Evolutionary conservation across 495 filamentous ascomycete species (phyloP).

Genomic region (Penicillium taxi): DNA sequence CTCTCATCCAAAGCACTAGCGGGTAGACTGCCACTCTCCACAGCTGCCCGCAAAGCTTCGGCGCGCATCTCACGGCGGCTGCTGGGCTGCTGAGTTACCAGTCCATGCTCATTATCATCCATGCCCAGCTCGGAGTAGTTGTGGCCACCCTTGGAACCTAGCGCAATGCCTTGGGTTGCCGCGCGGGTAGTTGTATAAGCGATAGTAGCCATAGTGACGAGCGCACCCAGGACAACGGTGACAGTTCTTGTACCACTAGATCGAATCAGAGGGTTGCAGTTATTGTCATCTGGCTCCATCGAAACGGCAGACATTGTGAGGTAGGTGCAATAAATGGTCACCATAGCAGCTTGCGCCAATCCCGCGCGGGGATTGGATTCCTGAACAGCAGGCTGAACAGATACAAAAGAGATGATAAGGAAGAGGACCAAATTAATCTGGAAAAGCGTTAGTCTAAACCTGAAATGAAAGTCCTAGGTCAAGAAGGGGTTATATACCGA

Average conservation of each 20-base stretch:
- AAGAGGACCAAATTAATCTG: slow-evolving; percentile 80
- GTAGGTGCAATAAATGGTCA: slow-evolving; percentile 96
- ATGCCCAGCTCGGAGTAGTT: slow-evolving; percentile 50
- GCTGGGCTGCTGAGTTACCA: slow-evolving; percentile 81
- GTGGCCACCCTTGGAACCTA: slow-evolving; percentile 58
- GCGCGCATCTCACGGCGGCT: slow-evolving; percentile 82
- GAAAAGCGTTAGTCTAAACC: slow-evolving; percentile 14
- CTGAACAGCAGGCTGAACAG: slow-evolving; percentile 84
- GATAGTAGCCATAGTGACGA: slow-evolving; percentile 93
- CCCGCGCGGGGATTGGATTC: slow-evolving; percentile 89
- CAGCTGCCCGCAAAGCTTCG: slow-evolving; percentile 81
- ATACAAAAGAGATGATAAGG: slow-evolving; percentile 71
- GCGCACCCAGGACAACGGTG: slow-evolving; percentile 81
- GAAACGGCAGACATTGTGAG: slow-evolving; percentile 96
- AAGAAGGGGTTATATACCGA: slow-evolving; percentile 34
- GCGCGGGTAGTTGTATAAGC: slow-evolving; percentile 97
- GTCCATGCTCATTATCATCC: slow-evolving; percentile 72
- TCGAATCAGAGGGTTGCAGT: slow-evolving; percentile 88
- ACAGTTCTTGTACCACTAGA: slow-evolving; percentile 85
- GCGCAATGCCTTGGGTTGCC: slow-evolving; percentile 84
- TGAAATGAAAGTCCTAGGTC: neutral
- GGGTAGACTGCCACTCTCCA: slow-evolving; percentile 83
- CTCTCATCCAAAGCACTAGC: slow-evolving; percentile 81
- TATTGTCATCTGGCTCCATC: slow-evolving; percentile 94
- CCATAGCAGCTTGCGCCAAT: slow-evolving; percentile 93